These are phyloP conservation scores for Phascolomyces articulosus DNA, from an alignment of 371 early-diverging fungal species.

Conservation along the genomic window DNA sequence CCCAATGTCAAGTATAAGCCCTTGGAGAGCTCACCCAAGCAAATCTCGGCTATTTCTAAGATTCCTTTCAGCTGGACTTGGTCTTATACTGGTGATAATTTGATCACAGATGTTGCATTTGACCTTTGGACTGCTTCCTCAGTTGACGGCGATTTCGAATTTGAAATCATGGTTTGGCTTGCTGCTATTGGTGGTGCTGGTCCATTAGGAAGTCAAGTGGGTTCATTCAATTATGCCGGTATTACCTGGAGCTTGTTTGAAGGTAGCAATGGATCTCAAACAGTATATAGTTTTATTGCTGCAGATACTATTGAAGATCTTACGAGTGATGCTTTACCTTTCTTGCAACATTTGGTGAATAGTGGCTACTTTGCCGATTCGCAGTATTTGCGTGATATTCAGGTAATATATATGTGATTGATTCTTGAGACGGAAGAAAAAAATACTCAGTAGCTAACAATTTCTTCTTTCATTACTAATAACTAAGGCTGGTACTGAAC, in stretches of 20 bases:
- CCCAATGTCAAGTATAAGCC: slow-evolving; percentile 8
- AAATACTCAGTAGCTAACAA: too few relatives aligned
- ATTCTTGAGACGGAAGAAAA: too few relatives aligned
- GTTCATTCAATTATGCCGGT: slow-evolving; percentile 8
- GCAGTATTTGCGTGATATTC: slow-evolving; percentile 20
- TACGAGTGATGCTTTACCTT: slow-evolving; percentile 13
- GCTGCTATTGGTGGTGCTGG: slow-evolving; percentile 22
- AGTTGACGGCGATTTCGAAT: slow-evolving; percentile 1
- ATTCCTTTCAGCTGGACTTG: slow-evolving; percentile 20
- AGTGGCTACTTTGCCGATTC: slow-evolving; percentile 8
- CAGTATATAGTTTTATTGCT: slow-evolving; percentile 25
- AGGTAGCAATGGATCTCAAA: slow-evolving; percentile 21
- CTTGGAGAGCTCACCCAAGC: slow-evolving; percentile 3
- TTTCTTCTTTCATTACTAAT: too few relatives aligned
- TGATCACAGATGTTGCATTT: slow-evolving; percentile 21
- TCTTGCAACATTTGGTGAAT: slow-evolving; percentile 15
- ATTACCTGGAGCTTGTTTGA: slow-evolving; percentile 14
- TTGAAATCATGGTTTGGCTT: slow-evolving; percentile 25
- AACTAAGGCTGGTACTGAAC: slow-evolving; percentile 25
- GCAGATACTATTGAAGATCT: slow-evolving; percentile 5
- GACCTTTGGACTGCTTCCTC: slow-evolving; percentile 17
- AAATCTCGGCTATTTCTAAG: slow-evolving; percentile 8
- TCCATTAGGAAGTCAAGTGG: slow-evolving; percentile 14
- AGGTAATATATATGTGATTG: too few relatives aligned
- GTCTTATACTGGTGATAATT: slow-evolving; percentile 13